Base-by-base conservation (phyloP, 805 yeast species). In the Candida quercuum region DNA sequence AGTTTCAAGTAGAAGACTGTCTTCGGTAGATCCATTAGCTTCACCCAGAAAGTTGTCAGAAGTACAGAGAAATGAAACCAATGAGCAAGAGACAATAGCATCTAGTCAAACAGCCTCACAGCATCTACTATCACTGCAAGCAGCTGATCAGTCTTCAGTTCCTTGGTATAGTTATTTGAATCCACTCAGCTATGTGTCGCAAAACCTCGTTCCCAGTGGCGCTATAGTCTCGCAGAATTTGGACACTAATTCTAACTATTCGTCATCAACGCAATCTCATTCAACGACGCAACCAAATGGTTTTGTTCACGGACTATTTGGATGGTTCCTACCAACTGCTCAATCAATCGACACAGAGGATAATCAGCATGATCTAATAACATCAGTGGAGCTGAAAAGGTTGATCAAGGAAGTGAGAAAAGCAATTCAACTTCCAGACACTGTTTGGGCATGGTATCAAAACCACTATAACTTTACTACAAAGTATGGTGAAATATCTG, bases 381-480 rank as follows among this genome's bases (percentile, higher is more conserved):
- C 36, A 24, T 40, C 48, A 6, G 29, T 33, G 7, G 57, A 52
- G 31, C 41, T 49, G 20, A 45, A 41, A 32, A 48, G 30, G 26
- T 35, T 39, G 5, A 6, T 43, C 4, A 51, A 42, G 31, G 57
- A 49, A 16, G 40, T 45, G 4, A 51, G 43, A 28, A 48, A 39
- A 28, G 46, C 43, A 3, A 39, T 49, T 1, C 37, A 41, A 18
- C 41, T 13, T 22, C 28, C 35, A 3, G 56, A 52, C 28, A 32
- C 51, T 4, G 35, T 45, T 3, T 54, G 57, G 57, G 51, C 51
- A 5, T 54, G 59, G 59, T 51, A 45, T 29, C 51, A 33, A 28
- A 32, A 18, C 42, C 49, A 28, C 29, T 33, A 16, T 36, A 30
- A 18, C 7, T 16, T 12, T 17, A 23, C 20, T 10, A 39, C 33